Conservation (phyloP, 2,329 filamentous ascomycete species). For the Sclerotinia minor region DNA sequence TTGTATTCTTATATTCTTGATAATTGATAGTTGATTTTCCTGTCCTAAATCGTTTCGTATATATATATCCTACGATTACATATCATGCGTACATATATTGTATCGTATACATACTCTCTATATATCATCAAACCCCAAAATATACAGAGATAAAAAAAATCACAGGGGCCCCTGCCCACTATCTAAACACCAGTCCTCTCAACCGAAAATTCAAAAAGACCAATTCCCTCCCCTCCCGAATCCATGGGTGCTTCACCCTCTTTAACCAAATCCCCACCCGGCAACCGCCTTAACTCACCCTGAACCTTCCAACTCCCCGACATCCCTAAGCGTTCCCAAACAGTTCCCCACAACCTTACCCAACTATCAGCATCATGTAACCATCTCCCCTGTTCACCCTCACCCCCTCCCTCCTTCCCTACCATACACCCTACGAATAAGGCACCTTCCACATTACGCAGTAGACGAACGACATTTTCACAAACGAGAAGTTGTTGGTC, state of each 20-base stretch:
- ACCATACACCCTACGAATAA: conserved; percentile 23
- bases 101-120: neutral
- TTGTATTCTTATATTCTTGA: too few relatives aligned
- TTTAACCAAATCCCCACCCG: neutral
- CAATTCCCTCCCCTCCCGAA: neutral
- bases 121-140: neutral
- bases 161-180: neutral
- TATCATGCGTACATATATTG: neutral
- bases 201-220: conserved; percentile 13
- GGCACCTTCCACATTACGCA: conserved; percentile 3
- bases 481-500: conserved; percentile 25
- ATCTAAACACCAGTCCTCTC: neutral
- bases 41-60: too few relatives aligned
- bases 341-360: conserved; percentile 19
- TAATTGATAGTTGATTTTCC: too few relatives aligned
- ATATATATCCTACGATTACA: too few relatives aligned
- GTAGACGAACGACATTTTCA: neutral
- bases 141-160: neutral
- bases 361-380: conserved; percentile 24
- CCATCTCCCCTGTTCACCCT: conserved; percentile 19
- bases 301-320: conserved; percentile 22
- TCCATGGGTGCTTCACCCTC: neutral
- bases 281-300: neutral
- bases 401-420: conserved; percentile 12
- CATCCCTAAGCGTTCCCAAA: conserved; percentile 20